phyloP scores from a whole-genome alignment of 2,329 filamentous ascomycete genomes.

The Colletotrichum sansevieriae region DNA sequence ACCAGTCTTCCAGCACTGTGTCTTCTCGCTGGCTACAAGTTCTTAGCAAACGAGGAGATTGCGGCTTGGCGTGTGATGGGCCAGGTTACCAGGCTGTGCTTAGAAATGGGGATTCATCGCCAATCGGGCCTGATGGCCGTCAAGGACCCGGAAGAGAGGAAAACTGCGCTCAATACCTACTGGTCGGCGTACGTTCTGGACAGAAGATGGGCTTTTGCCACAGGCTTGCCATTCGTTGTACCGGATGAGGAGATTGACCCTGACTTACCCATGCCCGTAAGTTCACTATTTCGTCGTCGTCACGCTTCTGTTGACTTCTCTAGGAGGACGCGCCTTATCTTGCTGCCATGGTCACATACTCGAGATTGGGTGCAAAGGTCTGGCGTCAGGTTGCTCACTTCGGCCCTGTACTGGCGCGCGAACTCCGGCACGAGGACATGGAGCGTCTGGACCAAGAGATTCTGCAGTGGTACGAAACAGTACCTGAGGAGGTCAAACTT shows the following conservation, averaged over 20 bases:
- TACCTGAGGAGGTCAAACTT: constrained; percentile 72
- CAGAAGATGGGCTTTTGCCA: constrained; percentile 89
- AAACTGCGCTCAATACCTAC: constrained; percentile 78
- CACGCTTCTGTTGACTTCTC: constrained; percentile 42
- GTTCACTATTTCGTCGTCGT: constrained; percentile 44
- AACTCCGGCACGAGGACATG: constrained; percentile 80
- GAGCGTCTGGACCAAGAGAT: constrained; percentile 86
- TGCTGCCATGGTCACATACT: constrained; percentile 87
- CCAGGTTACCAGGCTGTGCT: constrained; percentile 81
- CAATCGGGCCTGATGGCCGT: constrained; percentile 80
- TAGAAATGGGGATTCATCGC: constrained; percentile 87
- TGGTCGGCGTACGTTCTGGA: constrained; percentile 91
- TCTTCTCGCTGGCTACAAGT: constrained; percentile 76
- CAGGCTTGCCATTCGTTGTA: constrained; percentile 86
- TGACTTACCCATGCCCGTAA: constrained; percentile 82
- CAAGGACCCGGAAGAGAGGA: constrained; percentile 75
- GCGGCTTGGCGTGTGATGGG: constrained; percentile 91
- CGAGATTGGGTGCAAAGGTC: constrained; percentile 85
- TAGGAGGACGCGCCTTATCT: constrained; percentile 76
- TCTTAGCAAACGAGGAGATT: constrained; percentile 86
- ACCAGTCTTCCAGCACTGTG: constrained; percentile 64
- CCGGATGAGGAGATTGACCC: constrained; percentile 90
- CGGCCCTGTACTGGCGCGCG: constrained; percentile 70
- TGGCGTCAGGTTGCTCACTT: constrained; percentile 84
- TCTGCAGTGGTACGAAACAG: constrained; percentile 84